phyloP scores from a whole-genome alignment of 768 basidiomycete species.

The Suillus subaureus region DNA sequence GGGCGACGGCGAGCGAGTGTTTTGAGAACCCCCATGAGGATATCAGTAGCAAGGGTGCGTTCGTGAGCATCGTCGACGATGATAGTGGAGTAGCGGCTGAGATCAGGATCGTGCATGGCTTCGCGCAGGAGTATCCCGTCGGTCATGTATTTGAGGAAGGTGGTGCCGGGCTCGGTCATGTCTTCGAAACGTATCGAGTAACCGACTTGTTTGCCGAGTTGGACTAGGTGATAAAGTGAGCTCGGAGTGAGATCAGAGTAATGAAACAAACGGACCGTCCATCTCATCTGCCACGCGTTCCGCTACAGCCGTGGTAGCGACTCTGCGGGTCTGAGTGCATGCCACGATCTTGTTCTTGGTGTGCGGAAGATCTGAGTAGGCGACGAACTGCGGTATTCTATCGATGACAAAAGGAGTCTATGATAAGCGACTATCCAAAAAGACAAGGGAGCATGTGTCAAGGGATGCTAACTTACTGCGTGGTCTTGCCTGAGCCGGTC shows the following conservation, averaged over 20 bases:
- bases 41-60: constrained; percentile 95
- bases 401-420: constrained; percentile 32
- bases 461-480: constrained; percentile 65
- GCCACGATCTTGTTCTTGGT: constrained; percentile 89
- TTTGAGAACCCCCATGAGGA: constrained; percentile 97
- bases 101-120: constrained; percentile 94
- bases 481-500: constrained; percentile 95
- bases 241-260: background rate
- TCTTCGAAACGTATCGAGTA: constrained; percentile 99
- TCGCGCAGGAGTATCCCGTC: constrained; percentile 99
- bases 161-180: constrained; percentile 75
- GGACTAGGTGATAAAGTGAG: constrained; percentile 51
- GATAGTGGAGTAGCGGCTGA: constrained; percentile 92
- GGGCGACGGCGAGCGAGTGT: constrained; percentile 72
- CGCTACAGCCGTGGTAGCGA: constrained; percentile 97
- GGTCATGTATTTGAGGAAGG: constrained; percentile 99
- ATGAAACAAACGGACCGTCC: constrained; percentile 69
- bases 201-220: constrained; percentile 92
- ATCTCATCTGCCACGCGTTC: constrained; percentile 99
- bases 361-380: constrained; percentile 91
- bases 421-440: constrained; percentile 22
- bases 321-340: constrained; percentile 95
- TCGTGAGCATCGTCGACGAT: constrained; percentile 99
- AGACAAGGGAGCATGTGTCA: constrained; percentile 23
- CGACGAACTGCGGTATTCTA: constrained; percentile 96